Evolutionary conservation across 176 grass and related monocot genomes (phyloP).

Genomic region (Hsuehochloa calcarea): DNA sequence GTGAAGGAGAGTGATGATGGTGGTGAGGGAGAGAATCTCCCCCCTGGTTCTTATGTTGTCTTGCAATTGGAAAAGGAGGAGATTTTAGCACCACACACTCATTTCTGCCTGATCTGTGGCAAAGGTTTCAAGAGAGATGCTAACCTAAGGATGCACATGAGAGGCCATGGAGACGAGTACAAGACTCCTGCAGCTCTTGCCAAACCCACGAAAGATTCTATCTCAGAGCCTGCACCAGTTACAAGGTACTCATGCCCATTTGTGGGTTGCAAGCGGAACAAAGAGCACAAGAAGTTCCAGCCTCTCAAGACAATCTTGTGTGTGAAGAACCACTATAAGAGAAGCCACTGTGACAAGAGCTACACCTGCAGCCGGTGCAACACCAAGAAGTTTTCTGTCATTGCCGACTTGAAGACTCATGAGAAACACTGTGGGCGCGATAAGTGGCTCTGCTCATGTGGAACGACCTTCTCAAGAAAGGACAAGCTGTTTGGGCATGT

Average conservation of each 20-base stretch:
- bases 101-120: conserved; percentile 89
- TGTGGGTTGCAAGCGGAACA: conserved; percentile 86
- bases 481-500: conserved; percentile 92
- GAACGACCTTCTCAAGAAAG: conserved; percentile 83
- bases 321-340: conserved; percentile 94
- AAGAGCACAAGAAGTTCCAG: conserved; percentile 92
- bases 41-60: conserved; percentile 81
- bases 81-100: conserved; percentile 87
- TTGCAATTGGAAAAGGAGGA: conserved; percentile 90
- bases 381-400: conserved; percentile 84
- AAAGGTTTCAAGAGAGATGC: conserved; percentile 97
- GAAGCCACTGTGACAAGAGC: conserved; percentile 96
- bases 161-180: conserved; percentile 89
- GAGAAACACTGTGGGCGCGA: conserved; percentile 87
- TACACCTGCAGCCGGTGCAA: conserved; percentile 89
- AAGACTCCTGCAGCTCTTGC: conserved; percentile 84
- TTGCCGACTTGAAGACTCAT: conserved; percentile 80
- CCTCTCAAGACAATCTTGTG: conserved; percentile 89
- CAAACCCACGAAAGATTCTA: conserved; percentile 60
- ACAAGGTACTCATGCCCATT: conserved; percentile 90
- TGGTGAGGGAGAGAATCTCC: conserved; percentile 76
- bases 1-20: conserved; percentile 86
- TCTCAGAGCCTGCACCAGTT: conserved; percentile 49
- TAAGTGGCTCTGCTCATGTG: conserved; percentile 89
- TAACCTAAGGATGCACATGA: conserved; percentile 96